Evolutionary conservation across 306 rosid genomes (phyloP).

Genomic region (Vigna mungo): DNA sequence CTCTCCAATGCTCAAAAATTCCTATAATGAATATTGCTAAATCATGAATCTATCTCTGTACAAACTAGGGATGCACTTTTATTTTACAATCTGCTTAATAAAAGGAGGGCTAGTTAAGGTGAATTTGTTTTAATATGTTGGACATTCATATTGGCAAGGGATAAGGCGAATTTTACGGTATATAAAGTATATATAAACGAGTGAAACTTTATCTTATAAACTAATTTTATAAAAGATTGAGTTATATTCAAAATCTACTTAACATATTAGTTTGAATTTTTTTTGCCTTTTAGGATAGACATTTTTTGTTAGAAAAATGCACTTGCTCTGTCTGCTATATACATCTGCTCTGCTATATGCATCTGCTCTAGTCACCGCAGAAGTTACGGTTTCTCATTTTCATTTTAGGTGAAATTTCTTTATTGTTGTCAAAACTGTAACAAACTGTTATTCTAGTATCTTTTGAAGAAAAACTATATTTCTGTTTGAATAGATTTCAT

Average conservation of each 20-base stretch:
- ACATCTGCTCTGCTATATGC: not conserved
- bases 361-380: not conserved
- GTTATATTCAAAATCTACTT: too few relatives aligned
- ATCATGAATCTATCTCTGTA: not conserved
- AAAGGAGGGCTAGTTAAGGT: not conserved
- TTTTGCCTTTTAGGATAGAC: not conserved
- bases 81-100: constrained; percentile 13
- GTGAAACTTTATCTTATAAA: too few relatives aligned
- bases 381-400: not conserved
- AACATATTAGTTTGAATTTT: not conserved
- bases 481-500: not conserved
- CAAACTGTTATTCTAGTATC: not conserved
- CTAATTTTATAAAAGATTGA: too few relatives aligned
- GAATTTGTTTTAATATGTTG: not conserved
- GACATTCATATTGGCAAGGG: too few relatives aligned
- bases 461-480: not conserved
- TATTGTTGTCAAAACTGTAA: not conserved
- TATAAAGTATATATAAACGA: too few relatives aligned
- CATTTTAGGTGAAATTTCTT: not conserved
- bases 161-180: too few relatives aligned
- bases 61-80: not conserved
- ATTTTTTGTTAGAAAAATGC: constrained; percentile 14
- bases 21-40: not conserved
- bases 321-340: not conserved
- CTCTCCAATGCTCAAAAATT: constrained; percentile 32